Conservation (phyloP, 2,329 filamentous ascomycete species). For the Diaporthe sp. region DNA sequence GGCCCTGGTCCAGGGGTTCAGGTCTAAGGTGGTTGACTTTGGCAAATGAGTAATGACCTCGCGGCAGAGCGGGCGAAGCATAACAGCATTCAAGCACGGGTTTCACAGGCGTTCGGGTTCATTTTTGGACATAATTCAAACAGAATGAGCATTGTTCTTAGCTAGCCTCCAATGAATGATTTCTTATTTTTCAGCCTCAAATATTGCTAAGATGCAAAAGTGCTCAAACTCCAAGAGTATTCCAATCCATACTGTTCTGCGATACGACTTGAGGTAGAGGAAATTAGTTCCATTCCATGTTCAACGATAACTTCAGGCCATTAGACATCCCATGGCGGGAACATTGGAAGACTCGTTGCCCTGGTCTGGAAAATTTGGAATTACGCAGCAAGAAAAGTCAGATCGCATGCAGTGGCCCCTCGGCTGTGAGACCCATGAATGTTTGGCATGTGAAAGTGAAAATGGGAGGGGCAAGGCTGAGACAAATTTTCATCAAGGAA, state of each 20-base stretch:
- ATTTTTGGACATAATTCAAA: background rate
- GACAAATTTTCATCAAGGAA: no score
- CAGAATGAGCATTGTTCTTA: constrained; percentile 4
- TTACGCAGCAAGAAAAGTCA: background rate
- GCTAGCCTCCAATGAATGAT: background rate
- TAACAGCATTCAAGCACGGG: background rate
- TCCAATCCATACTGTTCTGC: background rate
- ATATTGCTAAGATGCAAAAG: background rate
- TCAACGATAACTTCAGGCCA: background rate
- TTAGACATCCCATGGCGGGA: background rate
- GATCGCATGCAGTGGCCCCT: background rate
- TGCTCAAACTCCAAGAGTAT: background rate
- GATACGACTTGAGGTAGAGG: rapidly evolving
- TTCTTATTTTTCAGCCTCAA: background rate
- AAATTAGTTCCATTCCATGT: background rate
- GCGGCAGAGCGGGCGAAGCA: background rate
- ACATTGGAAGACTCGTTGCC: rapidly evolving
- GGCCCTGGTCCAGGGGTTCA: constrained; percentile 40
- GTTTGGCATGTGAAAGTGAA: background rate
- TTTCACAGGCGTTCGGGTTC: constrained; percentile 10
- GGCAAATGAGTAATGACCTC: constrained; percentile 1
- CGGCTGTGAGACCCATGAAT: background rate
- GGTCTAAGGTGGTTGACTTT: constrained; percentile 6
- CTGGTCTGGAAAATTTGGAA: background rate
- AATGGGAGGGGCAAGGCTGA: background rate